Conservation (phyloP, 768 basidiomycete species). For the Boletus subparvulus region DNA sequence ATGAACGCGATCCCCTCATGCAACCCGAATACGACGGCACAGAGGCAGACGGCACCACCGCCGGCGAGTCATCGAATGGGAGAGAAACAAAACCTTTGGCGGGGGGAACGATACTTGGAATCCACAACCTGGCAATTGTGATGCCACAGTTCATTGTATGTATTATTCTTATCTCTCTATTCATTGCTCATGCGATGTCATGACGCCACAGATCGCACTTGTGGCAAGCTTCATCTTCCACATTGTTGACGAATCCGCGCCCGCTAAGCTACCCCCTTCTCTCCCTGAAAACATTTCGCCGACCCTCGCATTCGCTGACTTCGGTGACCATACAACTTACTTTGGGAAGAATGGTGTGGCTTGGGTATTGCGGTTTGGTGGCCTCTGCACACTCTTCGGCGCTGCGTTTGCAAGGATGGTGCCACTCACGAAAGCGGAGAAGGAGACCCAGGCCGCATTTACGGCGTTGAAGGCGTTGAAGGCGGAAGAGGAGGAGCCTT, state of each 20-base stretch:
- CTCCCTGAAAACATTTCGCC: constrained; percentile 36
- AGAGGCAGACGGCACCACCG: constrained; percentile 41
- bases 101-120: constrained; percentile 90
- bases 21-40: constrained; percentile 47
- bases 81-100: constrained; percentile 52
- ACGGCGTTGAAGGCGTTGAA: constrained; percentile 76
- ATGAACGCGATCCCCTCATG: constrained; percentile 53
- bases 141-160: constrained; percentile 91
- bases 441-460: constrained; percentile 79
- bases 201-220: constrained; percentile 64
- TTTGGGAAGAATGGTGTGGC: constrained; percentile 87
- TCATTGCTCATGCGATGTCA: not conserved
- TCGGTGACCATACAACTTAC: constrained; percentile 54
- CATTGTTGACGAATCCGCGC: constrained; percentile 57
- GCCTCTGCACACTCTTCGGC: constrained; percentile 77
- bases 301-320: constrained; percentile 16
- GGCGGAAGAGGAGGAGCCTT: constrained; percentile 54
- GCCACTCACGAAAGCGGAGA: constrained; percentile 88
- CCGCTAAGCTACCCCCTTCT: constrained; percentile 12
- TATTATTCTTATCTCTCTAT: constrained; percentile 9
- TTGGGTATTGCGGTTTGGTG: constrained; percentile 93
- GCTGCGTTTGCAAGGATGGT: constrained; percentile 79
- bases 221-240: constrained; percentile 87
- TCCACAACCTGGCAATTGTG: constrained; percentile 94
- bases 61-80: constrained; percentile 24